These are phyloP conservation scores for Neurospora sublineolata DNA, from an alignment of 495 filamentous ascomycete genomes.

Conservation along the genomic window DNA sequence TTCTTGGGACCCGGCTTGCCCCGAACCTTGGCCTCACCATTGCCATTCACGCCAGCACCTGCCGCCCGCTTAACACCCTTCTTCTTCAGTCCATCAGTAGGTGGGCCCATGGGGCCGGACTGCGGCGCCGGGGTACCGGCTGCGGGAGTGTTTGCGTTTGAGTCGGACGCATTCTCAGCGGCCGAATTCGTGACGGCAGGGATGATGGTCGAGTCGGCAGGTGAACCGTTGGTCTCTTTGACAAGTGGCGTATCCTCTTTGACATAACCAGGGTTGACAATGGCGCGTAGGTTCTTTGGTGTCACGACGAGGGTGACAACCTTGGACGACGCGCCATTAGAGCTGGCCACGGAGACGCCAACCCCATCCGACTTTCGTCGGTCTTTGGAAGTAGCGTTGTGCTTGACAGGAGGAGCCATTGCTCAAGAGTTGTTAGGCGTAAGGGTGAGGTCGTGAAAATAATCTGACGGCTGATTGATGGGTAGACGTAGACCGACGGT, in stretches of 20 bases:
- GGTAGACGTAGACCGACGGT: constrained; percentile 1
- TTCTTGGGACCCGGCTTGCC: constrained; percentile 94
- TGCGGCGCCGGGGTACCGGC: constrained; percentile 33
- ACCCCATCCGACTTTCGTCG: constrained; percentile 31
- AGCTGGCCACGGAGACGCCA: constrained; percentile 1
- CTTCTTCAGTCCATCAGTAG: constrained; percentile 48
- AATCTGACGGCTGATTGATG: constrained; percentile 6
- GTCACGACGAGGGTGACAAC: constrained; percentile 29
- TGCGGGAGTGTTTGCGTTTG: constrained; percentile 34
- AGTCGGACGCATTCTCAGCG: constrained; percentile 37
- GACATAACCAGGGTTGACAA: constrained; percentile 30
- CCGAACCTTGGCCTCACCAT: constrained; percentile 45
- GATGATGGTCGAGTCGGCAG: constrained; percentile 15
- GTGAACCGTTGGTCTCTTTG: constrained; percentile 19
- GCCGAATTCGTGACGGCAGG: constrained; percentile 23
- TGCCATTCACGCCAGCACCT: constrained; percentile 36
- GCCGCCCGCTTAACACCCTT: constrained; percentile 43
- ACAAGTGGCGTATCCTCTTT: constrained; percentile 30
- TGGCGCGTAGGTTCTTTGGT: constrained; percentile 28
- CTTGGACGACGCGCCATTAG: constrained; percentile 15
- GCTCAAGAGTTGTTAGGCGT: neutral
- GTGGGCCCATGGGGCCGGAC: constrained; percentile 34
- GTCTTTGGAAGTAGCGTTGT: constrained; percentile 27
- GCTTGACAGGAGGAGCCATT: constrained; percentile 33
- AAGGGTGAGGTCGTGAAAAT: neutral